These are phyloP conservation scores for Cyberlindnera petersonii DNA, from an alignment of 805 yeast genomes.

Conservation along the genomic window DNA sequence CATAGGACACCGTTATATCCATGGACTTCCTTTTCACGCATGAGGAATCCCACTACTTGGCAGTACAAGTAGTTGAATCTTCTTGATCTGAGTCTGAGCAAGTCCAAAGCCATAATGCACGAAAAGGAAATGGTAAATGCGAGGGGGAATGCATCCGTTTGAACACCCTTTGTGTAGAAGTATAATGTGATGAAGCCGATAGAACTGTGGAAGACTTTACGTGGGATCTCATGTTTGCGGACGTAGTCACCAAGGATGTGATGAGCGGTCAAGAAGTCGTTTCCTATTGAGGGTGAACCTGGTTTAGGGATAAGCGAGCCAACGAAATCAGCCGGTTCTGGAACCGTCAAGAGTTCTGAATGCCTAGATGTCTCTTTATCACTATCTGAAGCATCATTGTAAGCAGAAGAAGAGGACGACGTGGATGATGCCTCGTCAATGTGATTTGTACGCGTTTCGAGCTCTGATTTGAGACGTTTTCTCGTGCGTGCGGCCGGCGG, in stretches of 20 bases:
- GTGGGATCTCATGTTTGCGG: constrained; percentile 81
- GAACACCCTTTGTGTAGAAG: constrained; percentile 60
- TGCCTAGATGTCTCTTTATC: constrained; percentile 9
- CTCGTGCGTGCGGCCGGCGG: constrained; percentile 15
- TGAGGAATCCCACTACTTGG: constrained; percentile 66
- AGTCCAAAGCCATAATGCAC: constrained; percentile 58
- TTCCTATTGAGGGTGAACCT: constrained; percentile 15
- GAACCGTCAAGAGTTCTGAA: constrained; percentile 3
- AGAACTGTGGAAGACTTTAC: constrained; percentile 84
- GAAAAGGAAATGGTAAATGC: constrained; percentile 56
- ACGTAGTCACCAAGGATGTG: constrained; percentile 48
- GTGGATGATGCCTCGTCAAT: constrained; percentile 10
- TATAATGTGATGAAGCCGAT: constrained; percentile 80
- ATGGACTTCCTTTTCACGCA: constrained; percentile 78
- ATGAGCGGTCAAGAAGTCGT: constrained; percentile 35
- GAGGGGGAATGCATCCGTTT: constrained; percentile 51
- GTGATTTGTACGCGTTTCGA: constrained; percentile 8
- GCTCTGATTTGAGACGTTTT: constrained; percentile 13
- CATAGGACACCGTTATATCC: constrained; percentile 81
- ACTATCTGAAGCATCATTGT: constrained; percentile 10
- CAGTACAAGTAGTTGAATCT: constrained; percentile 67
- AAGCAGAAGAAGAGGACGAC: constrained; percentile 10
- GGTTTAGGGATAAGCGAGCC: constrained; percentile 9
- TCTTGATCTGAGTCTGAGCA: constrained; percentile 57
- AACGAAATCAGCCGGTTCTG: constrained; percentile 13